These are phyloP conservation scores for Trichophyton rubrum DNA, from an alignment of 2,329 filamentous ascomycete species.

Conservation along the genomic window DNA sequence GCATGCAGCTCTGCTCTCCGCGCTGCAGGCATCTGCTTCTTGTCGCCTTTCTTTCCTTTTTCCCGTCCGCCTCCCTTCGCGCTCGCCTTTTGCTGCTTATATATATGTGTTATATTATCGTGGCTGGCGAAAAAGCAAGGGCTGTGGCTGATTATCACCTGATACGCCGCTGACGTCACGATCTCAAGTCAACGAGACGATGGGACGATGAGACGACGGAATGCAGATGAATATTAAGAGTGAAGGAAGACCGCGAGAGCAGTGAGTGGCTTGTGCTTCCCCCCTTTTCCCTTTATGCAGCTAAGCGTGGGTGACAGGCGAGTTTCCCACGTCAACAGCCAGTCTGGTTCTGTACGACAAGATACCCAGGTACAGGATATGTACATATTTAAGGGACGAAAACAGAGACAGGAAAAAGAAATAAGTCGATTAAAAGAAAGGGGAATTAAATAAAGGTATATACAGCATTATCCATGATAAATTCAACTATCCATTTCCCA, in stretches of 20 bases:
- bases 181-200: neutral
- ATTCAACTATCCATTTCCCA: neutral
- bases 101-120: neutral
- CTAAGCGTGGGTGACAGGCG: neutral
- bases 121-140: neutral
- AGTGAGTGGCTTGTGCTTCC: neutral
- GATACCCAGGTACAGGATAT: neutral
- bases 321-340: neutral
- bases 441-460: neutral
- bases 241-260: neutral
- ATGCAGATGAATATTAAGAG: too few relatives aligned
- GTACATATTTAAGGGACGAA: neutral
- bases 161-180: slow-evolving; percentile 2
- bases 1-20: neutral
- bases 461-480: neutral
- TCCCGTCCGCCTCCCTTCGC: neutral
- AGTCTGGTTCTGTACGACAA: neutral
- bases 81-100: neutral
- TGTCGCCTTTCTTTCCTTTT: neutral
- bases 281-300: neutral
- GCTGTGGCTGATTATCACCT: neutral
- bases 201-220: neutral
- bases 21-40: neutral
- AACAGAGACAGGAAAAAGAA: neutral
- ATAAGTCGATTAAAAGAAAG: neutral